phyloP scores from a whole-genome alignment of 495 filamentous ascomycete species.

The Cercophora samala region DNA sequence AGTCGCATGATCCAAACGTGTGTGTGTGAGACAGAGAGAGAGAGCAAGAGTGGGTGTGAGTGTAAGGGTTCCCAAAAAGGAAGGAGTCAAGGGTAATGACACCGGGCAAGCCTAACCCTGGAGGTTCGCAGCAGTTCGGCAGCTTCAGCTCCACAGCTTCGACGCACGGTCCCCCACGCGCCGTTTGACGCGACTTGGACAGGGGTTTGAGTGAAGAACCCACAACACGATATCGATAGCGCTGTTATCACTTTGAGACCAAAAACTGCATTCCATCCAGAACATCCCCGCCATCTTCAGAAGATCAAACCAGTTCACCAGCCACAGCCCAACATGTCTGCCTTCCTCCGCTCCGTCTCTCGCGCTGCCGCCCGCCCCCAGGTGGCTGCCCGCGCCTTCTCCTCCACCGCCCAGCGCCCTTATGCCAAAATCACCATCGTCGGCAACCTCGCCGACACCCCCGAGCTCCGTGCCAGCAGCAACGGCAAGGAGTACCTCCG shows the following conservation, averaged over 20 bases:
- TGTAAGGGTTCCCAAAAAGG: too few species aligned
- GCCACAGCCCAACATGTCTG: slow-evolving; percentile 33
- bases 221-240: neutral
- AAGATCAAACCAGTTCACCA: neutral
- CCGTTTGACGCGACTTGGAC: neutral
- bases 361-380: slow-evolving; percentile 33
- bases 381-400: slow-evolving; percentile 50
- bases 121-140: neutral
- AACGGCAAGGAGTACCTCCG: slow-evolving; percentile 64
- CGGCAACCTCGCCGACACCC: slow-evolving; percentile 67
- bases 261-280: neutral
- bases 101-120: too few species aligned
- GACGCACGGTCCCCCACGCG: neutral
- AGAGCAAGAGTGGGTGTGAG: neutral
- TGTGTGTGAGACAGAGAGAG: neutral
- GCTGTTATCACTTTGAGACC: neutral
- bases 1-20: neutral
- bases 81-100: too few species aligned
- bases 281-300: slow-evolving; percentile 3
- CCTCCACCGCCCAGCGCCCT: slow-evolving; percentile 53
- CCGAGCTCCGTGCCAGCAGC: slow-evolving; percentile 63
- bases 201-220: neutral
- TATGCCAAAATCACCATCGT: slow-evolving; percentile 66
- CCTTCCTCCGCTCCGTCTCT: slow-evolving; percentile 44
- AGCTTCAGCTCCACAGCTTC: neutral